A percentile compares a stretch with the other conserved stretches of the same genome.
These are phyloP conservation scores for Tricholoma terreum DNA, from an alignment of 768 basidiomycete genomes.

Conservation along the genomic window DNA sequence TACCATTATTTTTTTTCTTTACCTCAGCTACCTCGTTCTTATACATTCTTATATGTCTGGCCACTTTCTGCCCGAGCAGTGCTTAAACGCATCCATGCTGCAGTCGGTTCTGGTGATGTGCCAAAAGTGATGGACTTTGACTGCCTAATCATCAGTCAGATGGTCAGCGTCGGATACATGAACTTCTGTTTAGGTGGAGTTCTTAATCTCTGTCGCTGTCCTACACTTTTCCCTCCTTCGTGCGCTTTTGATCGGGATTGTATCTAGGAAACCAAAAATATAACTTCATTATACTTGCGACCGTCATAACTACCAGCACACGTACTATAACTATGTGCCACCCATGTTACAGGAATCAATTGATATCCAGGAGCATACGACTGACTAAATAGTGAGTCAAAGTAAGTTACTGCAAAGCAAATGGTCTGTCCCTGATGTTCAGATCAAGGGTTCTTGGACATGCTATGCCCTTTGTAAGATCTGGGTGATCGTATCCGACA, in stretches of 20 bases:
- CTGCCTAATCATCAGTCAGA: conserved; percentile 55
- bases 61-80: conserved; percentile 81
- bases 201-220: conserved; percentile 29
- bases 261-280: neutral
- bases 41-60: conserved; percentile 28
- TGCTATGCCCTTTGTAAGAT: conserved; percentile 15
- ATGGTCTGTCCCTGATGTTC: neutral
- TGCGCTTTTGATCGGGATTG: neutral
- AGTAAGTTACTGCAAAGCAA: no score
- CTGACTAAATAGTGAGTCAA: neutral
- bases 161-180: conserved; percentile 41
- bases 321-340: neutral
- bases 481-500: conserved; percentile 47
- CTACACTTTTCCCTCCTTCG: conserved; percentile 22
- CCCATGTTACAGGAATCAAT: no score
- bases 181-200: conserved; percentile 33
- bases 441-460: neutral
- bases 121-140: conserved; percentile 52
- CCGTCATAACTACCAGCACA: no score
- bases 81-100: conserved; percentile 54
- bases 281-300: neutral
- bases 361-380: neutral
- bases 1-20: neutral
- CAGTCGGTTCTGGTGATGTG: conserved; percentile 78
- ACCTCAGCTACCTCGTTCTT: conserved; percentile 2